phyloP scores from a whole-genome alignment of 2,329 filamentous ascomycete species.

The Salinomyces thailandicus region DNA sequence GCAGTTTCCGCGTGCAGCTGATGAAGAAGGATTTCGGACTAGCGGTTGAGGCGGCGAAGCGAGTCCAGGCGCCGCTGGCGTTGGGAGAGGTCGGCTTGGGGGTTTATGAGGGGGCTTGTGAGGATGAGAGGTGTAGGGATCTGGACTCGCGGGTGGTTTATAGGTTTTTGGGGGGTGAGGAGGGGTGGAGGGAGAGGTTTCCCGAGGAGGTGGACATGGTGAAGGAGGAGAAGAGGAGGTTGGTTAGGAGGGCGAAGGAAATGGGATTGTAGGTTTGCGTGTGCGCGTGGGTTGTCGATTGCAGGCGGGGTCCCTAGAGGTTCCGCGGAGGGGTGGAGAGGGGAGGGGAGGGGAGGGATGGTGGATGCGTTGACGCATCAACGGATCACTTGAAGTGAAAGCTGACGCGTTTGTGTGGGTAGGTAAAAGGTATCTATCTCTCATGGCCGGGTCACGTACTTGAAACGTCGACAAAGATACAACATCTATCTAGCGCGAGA shows the following conservation, averaged over 20 bases:
- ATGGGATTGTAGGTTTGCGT: conserved; percentile 3
- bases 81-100: conserved; percentile 41
- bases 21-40: conserved; percentile 51
- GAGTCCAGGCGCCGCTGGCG: conserved; percentile 41
- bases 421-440: too few species aligned
- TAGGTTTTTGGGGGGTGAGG: conserved; percentile 44
- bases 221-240: conserved; percentile 19
- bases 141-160: conserved; percentile 49
- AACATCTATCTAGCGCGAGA: too few species aligned
- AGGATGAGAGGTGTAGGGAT: conserved; percentile 42
- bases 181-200: conserved; percentile 36
- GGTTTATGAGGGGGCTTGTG: conserved; percentile 43
- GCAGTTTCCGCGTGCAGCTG: conserved; percentile 49
- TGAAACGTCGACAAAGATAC: too few species aligned
- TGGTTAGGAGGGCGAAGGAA: conserved; percentile 16
- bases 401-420: too few species aligned
- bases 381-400: too few species aligned
- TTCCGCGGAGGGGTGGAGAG: too few species aligned
- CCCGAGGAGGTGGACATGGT: conserved; percentile 19
- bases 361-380: too few species aligned
- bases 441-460: too few species aligned
- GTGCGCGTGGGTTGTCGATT: too few species aligned
- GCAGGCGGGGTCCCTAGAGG: too few species aligned
- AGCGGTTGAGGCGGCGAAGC: conserved; percentile 45
- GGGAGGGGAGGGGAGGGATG: too few species aligned